Base-by-base conservation (phyloP, 2,329 filamentous ascomycete genomes). In the Colletotrichum siamense region DNA sequence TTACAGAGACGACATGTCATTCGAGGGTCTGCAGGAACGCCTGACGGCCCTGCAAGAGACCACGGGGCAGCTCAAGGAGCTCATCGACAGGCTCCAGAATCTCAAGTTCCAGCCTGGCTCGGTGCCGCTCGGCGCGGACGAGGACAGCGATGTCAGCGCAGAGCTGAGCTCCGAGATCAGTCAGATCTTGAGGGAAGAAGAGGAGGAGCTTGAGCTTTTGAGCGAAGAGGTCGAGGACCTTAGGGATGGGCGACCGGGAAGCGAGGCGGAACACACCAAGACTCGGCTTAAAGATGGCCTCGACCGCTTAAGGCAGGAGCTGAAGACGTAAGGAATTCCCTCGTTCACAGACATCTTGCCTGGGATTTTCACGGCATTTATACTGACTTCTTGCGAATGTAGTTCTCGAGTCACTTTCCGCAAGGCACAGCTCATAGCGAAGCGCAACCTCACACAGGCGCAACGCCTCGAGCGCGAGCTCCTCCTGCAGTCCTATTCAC, bases 141-240 rank as follows among this genome's bases (percentile, higher is more conserved):
- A 88, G 24, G 90, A 90, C 66, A 87, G 87, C 75, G 89, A 89
- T 77, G 88, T 89, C 44, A 92, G 94, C 72, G 84, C 93, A 24
- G 96, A 98, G 85, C 90, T 98, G 39, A 92, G 92, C 78, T 89
- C 91, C 26, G 96, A 98, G 83, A 98, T 98, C 78, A 93, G 94
- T 79, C 92, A 95, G 81, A 91, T 91, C 22, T 85, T 98, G 77
- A 94, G 95, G 79, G 93, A 95, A 73, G 91, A 94, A 66, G 93
- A 98, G 80, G 95, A 98, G 78, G 95, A 98, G 75, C 91, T 97
- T 78, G 96, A 98, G 83, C 85, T 97, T 22, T 82, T 98, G 39
- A 89, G 88, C 64, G 95, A 97, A 82, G 96, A 98, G 81, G 89
- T 95, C 32, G 91, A 94, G 77, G 95, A 95, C 80, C 85, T 96